Base-by-base conservation (phyloP, 257 asterid genomes). In the Paraleonurus japonicus region DNA sequence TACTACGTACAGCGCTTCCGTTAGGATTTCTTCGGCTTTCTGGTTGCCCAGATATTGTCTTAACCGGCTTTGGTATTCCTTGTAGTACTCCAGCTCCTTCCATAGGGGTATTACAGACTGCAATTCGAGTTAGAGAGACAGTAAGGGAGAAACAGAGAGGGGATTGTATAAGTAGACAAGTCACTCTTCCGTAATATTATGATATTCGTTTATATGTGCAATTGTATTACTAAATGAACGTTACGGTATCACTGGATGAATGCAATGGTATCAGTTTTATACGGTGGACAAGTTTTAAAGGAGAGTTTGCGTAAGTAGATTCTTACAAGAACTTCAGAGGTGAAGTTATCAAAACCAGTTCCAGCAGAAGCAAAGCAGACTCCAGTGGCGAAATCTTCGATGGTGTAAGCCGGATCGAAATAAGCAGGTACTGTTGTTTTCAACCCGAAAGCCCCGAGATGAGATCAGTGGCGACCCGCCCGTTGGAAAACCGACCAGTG, bases 301-400 rank as follows among this genome's bases (percentile, higher is more conserved):
- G 39, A 32, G 17, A 5, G 39, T 7, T 30, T 27, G 65, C 28
- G 7, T 15, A 15, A 28, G 45, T 1, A 65, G 55, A 63, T 67
- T 70, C 89, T 83, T 79, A 87, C 96, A 30, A 85, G 84, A 50
- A 91, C 78, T 35, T 78, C 28, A 2, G 98, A 85, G 22, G 96
- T 92, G 30, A 70, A 64, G 74, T 82, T 81, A 17, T 92, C 93
- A 32, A 76, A 89, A 15, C 96, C 98, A 24, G 95, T 85, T 20
- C 95, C 96, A 48, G 98, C 96, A 4, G 96, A 92, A 45, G 98
- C 96, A 74, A 92, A 92, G 76, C 96, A 82, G 65, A 89, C 96
- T 0, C 97, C 95, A 0, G 88, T 77, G n/a, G 88, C 85, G 7
- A 89, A 89, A 77, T 91, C 92, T 23, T 83, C n/a, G 0, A 89